Evolutionary conservation across 2,329 filamentous ascomycete genomes (phyloP), one percentile per base, ranked within the genome.

Genomic region (Pyrenophora graminea): DNA sequence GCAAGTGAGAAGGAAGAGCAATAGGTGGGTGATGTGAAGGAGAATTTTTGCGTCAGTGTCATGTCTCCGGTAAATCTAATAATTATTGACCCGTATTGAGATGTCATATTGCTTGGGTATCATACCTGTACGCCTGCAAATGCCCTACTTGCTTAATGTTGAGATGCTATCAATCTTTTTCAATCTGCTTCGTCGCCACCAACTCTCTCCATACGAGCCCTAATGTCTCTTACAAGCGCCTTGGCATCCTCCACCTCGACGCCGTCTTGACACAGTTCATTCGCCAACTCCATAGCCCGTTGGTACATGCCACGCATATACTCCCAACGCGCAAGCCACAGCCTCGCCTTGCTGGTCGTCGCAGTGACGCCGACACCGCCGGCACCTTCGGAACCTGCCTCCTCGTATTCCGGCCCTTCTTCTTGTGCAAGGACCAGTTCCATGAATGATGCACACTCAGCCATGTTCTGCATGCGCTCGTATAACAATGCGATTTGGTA

Each of bases 191-290:
- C 39, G 3, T 68, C 65, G 10, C 58, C 62, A 23, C 58, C 61
- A 13, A 66, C 65, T 23, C 67, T 61, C 42, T 90, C 88, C 73
- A 91, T 82, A 59, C 89, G 83, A 4, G 88, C 88, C 61, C 92
- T 82, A 10, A 96, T 87, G 72, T 97, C 93, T 55, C 91, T 83
- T 55, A 96, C 89, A 62, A 97, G 77, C 3, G 91, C 91, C 76
- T 97, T 97, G 23, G 94, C 94, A 74, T 99, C 94, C 71, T 99
- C 94, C 2, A 97, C 91, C 74, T 97, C 94, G 21, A 95, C 87
- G 0, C 94, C 94, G 73, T 99, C 94, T 74, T 97, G 91, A 70
- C 92, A 97, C 39, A 99, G 78, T 74, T 99, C 94, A 55, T 87
- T 91, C 0, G 91, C 92, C 36, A 97, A 77, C 56, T 90, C 85